These are phyloP conservation scores for Adansonia digitata DNA, from an alignment of 345 rosid genomes.

Conservation along the genomic window DNA sequence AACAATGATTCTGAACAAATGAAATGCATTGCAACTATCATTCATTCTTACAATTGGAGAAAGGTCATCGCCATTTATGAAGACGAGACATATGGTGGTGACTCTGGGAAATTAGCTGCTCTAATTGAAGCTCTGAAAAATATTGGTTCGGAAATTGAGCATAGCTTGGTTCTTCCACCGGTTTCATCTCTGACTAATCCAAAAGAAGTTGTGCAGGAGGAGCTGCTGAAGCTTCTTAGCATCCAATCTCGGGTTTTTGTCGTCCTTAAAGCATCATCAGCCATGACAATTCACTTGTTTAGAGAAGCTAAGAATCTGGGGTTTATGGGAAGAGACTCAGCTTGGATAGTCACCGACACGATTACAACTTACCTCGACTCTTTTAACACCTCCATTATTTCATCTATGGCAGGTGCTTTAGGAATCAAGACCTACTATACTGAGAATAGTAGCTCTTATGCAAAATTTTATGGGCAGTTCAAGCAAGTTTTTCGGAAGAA, in stretches of 20 bases:
- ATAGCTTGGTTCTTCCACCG: conserved; percentile 36
- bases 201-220: conserved; percentile 16
- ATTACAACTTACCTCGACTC: conserved; percentile 32
- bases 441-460: conserved; percentile 4
- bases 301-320: conserved; percentile 36
- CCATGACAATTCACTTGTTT: conserved; percentile 31
- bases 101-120: conserved; percentile 23
- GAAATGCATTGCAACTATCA: conserved; percentile 37
- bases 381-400: conserved; percentile 27
- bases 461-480: conserved; percentile 25
- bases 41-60: conserved; percentile 29
- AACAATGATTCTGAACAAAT: conserved; percentile 22
- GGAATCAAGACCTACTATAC: conserved; percentile 35
- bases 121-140: conserved; percentile 26
- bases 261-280: conserved; percentile 35
- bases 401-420: conserved; percentile 43
- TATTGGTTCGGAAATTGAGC: conserved; percentile 30
- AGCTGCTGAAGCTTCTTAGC: conserved; percentile 15
- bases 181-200: conserved; percentile 24
- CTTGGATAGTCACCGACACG: conserved; percentile 38
- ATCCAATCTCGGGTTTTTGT: conserved; percentile 36
- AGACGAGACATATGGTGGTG: conserved; percentile 25
- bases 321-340: conserved; percentile 33
- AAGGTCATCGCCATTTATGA: conserved; percentile 34
- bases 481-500: conserved; percentile 3